phyloP scores from a whole-genome alignment of 129 eudicot genomes.

The Daucus carota region DH1_v3.0 NC_030389.2:45452001-45452500 shows the following conservation, averaged over 20 bases:
- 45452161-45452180: neutral
- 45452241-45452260: neutral
- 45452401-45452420: neutral
- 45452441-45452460: neutral
- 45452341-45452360: neutral
- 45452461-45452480: neutral
- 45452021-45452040: conserved; percentile 9
- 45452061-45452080: conserved; percentile 19
- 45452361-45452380: conserved; percentile 3
- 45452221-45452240: neutral
- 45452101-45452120: neutral
- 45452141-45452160: conserved; percentile 8
- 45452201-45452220: neutral
- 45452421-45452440: conserved; percentile 2
- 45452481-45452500: neutral
- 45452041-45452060: neutral
- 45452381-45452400: conserved; percentile 4
- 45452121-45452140: neutral
- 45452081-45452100: neutral
- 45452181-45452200: neutral
- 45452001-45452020: conserved; percentile 16
- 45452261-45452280: neutral
- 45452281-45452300: neutral
- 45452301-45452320: neutral
- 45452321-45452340: conserved; percentile 12